Evolutionary conservation across 345 rosid genomes (phyloP), one percentile per base, ranked within the genome.

Genomic region (Ceriops tagal): DNA sequence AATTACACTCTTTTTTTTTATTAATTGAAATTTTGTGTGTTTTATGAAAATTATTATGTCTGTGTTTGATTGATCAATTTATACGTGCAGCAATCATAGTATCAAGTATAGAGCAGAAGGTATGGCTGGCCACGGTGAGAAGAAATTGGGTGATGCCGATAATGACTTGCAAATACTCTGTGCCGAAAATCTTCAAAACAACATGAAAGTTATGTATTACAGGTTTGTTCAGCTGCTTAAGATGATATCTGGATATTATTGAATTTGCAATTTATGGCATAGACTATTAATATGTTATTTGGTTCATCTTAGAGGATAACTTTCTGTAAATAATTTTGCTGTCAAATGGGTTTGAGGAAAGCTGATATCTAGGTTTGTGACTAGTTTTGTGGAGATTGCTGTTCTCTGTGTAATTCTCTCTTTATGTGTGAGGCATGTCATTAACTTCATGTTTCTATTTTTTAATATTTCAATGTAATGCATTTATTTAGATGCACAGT

Each of bases 161-260:
- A 80, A 70, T 77, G 96, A 92, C 64, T 71, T 92, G 58, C 91
- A 85, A 22, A 89, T 80, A 58, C 87, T 85, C 70, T 90, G 74
- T 52, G 86, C 78, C 3, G 99, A 95, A 85, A 87, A 95, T 83
- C 60, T 92, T 71, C 99, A 89, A 74, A 92, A 82, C 78, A 95
- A 95, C 85, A 82, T 87, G 93, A 95, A 92, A 88, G 80, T 90
- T 30, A 81, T 92, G 53, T 93, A 90, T 66, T 92, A 92, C 93
- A 88, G 99, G 98, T 92, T 61, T 57, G 77, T 75, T 77, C 56
- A 28, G 3, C 11, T 24, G 34, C 27, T 35, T 20, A 16, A 61
- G 7, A 13, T 3, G 22, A 51, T 10, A 26, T 31, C 15, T 15
- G 15, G 47, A 28, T n/a, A 35, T 22, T 21, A 9, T 39, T 53